Evolutionary conservation across 2,329 filamentous ascomycete species (phyloP).

Genomic region (Knoxdaviesia capensis): DNA sequence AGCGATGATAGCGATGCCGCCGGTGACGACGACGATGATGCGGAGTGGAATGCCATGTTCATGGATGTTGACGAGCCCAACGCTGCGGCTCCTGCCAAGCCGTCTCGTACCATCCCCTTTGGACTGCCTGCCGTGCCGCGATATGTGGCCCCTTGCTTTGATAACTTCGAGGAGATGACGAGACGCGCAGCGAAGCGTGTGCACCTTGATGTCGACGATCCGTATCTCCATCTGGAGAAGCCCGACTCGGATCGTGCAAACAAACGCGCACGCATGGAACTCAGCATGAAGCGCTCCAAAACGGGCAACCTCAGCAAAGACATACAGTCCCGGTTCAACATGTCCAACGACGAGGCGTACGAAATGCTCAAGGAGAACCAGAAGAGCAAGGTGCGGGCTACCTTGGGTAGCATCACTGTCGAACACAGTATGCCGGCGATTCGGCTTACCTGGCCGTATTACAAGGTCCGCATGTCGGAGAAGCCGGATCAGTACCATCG

Average conservation of each 20-base stretch:
- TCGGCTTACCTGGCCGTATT: constrained; percentile 88
- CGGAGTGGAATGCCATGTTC: constrained; percentile 46
- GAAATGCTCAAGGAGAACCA: constrained; percentile 93
- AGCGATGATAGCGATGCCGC: neutral
- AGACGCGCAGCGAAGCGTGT: constrained; percentile 58
- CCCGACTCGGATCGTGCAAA: constrained; percentile 41
- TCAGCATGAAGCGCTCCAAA: constrained; percentile 44
- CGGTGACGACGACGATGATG: constrained; percentile 21
- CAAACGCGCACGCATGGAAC: constrained; percentile 35
- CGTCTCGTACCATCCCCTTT: constrained; percentile 41
- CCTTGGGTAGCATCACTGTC: constrained; percentile 74
- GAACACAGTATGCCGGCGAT: constrained; percentile 87
- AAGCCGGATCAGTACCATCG: constrained; percentile 70
- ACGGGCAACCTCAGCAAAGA: constrained; percentile 52
- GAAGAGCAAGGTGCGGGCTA: constrained; percentile 86
- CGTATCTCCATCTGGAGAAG: constrained; percentile 66
- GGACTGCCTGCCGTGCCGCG: constrained; percentile 36
- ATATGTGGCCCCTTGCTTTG: constrained; percentile 51
- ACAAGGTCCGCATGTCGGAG: constrained; percentile 63
- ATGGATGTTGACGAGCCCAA: constrained; percentile 25
- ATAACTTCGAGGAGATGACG: constrained; percentile 60
- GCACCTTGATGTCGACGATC: constrained; percentile 72
- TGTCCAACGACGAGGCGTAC: constrained; percentile 91
- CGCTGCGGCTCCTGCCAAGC: constrained; percentile 46
- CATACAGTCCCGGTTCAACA: constrained; percentile 71